Evolutionary conservation across 106 monocot species (phyloP), one percentile per base, ranked within the genome.

Genomic region (Phalaenopsis aphrodite): DNA sequence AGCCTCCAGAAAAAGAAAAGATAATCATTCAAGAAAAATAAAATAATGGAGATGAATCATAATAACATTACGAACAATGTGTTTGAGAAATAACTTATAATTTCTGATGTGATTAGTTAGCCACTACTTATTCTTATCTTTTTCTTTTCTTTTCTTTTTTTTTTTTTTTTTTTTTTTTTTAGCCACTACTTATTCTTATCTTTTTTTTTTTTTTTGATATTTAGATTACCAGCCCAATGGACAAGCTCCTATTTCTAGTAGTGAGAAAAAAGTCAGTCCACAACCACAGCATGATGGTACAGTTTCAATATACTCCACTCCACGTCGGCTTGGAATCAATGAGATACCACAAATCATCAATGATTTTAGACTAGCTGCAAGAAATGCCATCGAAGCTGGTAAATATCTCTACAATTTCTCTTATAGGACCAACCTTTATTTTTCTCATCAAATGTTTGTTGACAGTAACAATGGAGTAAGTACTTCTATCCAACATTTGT

Each of bases 331-430:
- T 4, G 11, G 30, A 30, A 75, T 74, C 3, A 85, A 88, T 21
- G 88, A 85, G 80, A 88, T 88, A 36, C 88, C 88, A 30, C 68
- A 42, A 2, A 73, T 85, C 5, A 80, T 88, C 45, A 55, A 80
- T 41, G 84, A 88, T 38, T 88, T 85, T 57, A 79, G 85, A 57
- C 55, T 77, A 19, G 88, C 88, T 16, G 88, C 88, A 3, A 85
- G 82, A 67, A 88, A 88, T 76, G 88, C 88, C 56, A 88, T 88
- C 10, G 79, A 85, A 73, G 88, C 88, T 10, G 88, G 88, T 88
- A 75, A 49, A 30, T 30, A 30, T 30, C 30, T 47, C 19, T 64
- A n/a, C n/a, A 16, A n/a, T 6, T 19, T 64, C 30, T 30, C 5
- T 64, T 30, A 19, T 21, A 64, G 5, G 1, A n/a, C 64, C 58